Evolutionary conservation across 2,329 filamentous ascomycete species (phyloP).

Genomic region (Alternaria consortialis): DNA sequence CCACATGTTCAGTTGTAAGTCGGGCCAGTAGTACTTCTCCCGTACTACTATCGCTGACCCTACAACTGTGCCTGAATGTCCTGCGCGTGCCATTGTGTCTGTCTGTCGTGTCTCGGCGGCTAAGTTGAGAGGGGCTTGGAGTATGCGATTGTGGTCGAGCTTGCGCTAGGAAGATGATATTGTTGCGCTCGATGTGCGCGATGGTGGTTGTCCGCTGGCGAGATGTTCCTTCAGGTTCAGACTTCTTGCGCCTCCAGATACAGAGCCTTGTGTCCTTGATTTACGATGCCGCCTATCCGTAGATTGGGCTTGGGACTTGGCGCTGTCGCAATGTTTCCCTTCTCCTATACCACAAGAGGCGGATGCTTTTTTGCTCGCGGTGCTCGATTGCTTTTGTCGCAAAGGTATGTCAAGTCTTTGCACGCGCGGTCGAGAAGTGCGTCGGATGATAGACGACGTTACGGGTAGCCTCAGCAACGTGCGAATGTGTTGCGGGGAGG

Average conservation of each 20-base stretch:
- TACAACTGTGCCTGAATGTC: conserved; percentile 46
- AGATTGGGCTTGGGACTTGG: conserved; percentile 20
- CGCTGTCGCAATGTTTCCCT: conserved; percentile 13
- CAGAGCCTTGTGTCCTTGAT: conserved; percentile 7
- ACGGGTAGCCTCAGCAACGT: conserved; percentile 16
- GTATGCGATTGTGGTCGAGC: not conserved
- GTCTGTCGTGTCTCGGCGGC: conserved; percentile 5
- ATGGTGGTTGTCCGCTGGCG: not conserved
- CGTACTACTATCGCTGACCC: conserved; percentile 55
- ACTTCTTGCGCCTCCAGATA: not conserved
- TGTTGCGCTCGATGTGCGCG: not conserved
- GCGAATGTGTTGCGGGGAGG: conserved; percentile 18
- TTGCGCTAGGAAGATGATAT: not conserved
- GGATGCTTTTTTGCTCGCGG: conserved; percentile 6
- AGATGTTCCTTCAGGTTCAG: not conserved
- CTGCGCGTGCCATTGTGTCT: conserved; percentile 47
- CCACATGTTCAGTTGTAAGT: conserved; percentile 71
- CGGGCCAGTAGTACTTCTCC: conserved; percentile 70
- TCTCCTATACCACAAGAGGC: not conserved
- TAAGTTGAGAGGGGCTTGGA: conserved; percentile 1
- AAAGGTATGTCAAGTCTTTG: not conserved
- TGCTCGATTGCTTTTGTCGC: not conserved
- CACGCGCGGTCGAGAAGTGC: conserved; percentile 12
- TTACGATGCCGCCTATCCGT: conserved; percentile 20
- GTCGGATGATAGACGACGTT: conserved; percentile 26